A percentile compares a stretch with the other conserved stretches of the same genome.
Evolutionary conservation across 2,329 filamentous ascomycete genomes (phyloP).

Genomic region (Penicillium sp.): DNA sequence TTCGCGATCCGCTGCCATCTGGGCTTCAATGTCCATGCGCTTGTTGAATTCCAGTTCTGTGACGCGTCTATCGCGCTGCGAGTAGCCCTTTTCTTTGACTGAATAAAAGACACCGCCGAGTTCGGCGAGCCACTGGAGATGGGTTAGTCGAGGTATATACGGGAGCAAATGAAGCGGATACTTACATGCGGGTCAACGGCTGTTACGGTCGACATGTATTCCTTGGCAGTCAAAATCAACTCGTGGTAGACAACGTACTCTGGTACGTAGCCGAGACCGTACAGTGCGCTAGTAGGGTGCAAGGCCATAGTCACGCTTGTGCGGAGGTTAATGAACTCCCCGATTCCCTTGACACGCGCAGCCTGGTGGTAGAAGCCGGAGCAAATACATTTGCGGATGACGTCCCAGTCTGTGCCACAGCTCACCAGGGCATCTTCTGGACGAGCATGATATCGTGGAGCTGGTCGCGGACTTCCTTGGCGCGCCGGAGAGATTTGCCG

Average conservation of each 20-base stretch:
- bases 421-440: constrained; percentile 84
- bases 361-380: constrained; percentile 98
- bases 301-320: constrained; percentile 92
- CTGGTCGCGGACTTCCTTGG: constrained; percentile 91
- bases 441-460: constrained; percentile 88
- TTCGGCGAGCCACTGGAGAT: constrained; percentile 73
- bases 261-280: constrained; percentile 85
- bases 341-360: constrained; percentile 89
- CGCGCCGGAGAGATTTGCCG: constrained; percentile 83
- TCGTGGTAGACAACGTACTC: constrained; percentile 99
- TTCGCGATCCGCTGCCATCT: constrained; percentile 83
- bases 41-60: constrained; percentile 88
- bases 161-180: constrained; percentile 1
- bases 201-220: constrained; percentile 97
- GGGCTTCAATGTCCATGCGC: constrained; percentile 85
- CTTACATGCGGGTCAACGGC: constrained; percentile 78
- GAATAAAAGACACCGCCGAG: constrained; percentile 96
- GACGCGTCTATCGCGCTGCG: constrained; percentile 73
- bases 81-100: constrained; percentile 96
- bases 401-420: constrained; percentile 95
- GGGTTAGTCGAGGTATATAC: constrained; percentile 1
- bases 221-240: constrained; percentile 90
- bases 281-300: constrained; percentile 88
- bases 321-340: constrained; percentile 93
- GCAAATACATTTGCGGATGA: constrained; percentile 93